Conservation (phyloP, 129 eudicot genomes). For the Pittosporum tobira region DNA sequence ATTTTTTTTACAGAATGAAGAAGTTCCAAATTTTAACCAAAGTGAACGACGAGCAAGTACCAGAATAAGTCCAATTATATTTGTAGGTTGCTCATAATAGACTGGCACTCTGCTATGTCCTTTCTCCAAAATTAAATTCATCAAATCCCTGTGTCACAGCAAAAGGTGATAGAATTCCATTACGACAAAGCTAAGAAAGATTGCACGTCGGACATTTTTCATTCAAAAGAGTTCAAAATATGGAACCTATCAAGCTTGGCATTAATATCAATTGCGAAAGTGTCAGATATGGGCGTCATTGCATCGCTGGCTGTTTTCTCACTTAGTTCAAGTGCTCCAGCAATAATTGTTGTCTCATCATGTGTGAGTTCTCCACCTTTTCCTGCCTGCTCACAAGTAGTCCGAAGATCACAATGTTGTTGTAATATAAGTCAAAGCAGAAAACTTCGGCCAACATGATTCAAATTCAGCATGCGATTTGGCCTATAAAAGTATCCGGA, state of each 20-base stretch:
- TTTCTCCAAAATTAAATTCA: slow-evolving; percentile 56
- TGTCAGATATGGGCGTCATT: slow-evolving; percentile 88
- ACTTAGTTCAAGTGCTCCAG: slow-evolving; percentile 84
- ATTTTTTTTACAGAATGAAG: not conserved
- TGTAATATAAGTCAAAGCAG: not conserved
- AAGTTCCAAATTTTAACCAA: not conserved
- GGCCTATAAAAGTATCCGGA: not conserved
- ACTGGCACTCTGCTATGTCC: slow-evolving; percentile 80
- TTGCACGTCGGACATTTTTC: not conserved
- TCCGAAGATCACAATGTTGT: not conserved
- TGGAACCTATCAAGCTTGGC: slow-evolving; percentile 70
- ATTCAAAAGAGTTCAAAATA: not conserved
- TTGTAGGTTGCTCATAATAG: slow-evolving; percentile 61
- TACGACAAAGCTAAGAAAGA: not conserved
- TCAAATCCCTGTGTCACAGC: slow-evolving; percentile 30
- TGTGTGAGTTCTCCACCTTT: slow-evolving; percentile 98
- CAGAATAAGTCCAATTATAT: slow-evolving; percentile 65
- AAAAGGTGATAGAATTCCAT: not conserved
- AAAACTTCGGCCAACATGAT: not conserved
- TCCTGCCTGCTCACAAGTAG: slow-evolving; percentile 49
- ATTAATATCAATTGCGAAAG: slow-evolving; percentile 75
- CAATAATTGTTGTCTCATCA: slow-evolving; percentile 94
- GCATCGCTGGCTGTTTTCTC: slow-evolving; percentile 95
- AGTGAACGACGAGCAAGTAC: slow-evolving; percentile 19
- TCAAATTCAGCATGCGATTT: not conserved